A percentile compares a stretch with the other conserved stretches of the same genome.
Conservation (phyloP, 306 rosid species). For the Rosa chinensis region DNA sequence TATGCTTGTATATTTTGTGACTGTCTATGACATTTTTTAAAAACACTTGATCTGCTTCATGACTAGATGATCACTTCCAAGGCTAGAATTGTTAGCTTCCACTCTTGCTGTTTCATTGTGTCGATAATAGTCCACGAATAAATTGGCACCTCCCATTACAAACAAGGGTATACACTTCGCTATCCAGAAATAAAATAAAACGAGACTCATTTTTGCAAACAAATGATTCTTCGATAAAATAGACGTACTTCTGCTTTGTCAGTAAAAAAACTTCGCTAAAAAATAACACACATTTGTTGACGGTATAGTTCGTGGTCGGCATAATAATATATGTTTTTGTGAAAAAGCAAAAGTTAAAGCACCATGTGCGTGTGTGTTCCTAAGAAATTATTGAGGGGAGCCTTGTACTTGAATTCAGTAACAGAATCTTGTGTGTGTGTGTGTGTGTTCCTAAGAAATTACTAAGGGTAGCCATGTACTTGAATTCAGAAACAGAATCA, state of each 20-base stretch:
- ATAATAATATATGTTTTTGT: too few relatives aligned
- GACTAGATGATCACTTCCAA: not conserved
- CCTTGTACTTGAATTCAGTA: not conserved
- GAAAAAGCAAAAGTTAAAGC: too few relatives aligned
- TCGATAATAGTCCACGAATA: not conserved
- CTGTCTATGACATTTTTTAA: not conserved
- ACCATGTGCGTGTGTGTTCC: not conserved
- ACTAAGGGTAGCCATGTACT: not conserved
- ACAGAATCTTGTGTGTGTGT: not conserved
- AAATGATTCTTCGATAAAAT: too few relatives aligned
- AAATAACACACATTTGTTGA: not conserved
- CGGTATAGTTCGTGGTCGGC: not conserved
- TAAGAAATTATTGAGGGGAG: not conserved
- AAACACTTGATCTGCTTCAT: not conserved
- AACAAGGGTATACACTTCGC: not conserved
- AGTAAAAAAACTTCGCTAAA: too few relatives aligned
- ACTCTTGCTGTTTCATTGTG: not conserved
- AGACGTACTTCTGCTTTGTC: too few relatives aligned
- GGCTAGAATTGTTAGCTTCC: not conserved
- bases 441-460: not conserved
- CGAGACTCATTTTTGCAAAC: not conserved
- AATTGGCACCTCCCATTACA: not conserved
- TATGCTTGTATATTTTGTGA: not conserved
- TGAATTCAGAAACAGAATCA: not conserved
- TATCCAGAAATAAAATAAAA: too few relatives aligned